Evolutionary conservation across 2,329 filamentous ascomycete species (phyloP), one percentile per base, ranked within the genome.

Genomic region (Fulvia fulva): DNA sequence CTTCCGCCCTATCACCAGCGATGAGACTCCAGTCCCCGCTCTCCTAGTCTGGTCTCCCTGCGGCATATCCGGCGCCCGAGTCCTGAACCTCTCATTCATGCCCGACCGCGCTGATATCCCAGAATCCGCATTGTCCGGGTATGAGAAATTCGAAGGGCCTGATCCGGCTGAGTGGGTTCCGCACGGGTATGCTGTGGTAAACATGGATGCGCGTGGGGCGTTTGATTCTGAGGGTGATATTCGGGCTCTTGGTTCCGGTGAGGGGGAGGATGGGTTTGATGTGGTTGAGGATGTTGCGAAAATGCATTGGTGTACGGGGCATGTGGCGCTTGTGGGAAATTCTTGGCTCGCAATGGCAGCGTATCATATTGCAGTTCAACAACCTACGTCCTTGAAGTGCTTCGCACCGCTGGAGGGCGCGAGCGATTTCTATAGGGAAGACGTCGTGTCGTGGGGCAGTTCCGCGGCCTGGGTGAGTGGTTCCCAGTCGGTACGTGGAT

Each of bases 341-440:
- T 77, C 75, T 0, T 67, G 69, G 1, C 67, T 80, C 4, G 76
- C 75, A 0, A 77, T 73, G 43, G 67, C 71, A 0, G 76, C 79
- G 55, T 69, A 63, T 64, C 74, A 74, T 52, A 72, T 77, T 19
- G 77, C 76, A 0, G 67, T 75, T 0, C 64, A 74, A 43, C 68
- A 73, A 14, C 78, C 78, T 9, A 77, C 77, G 0, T 70, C 66
- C 7, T 68, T 80, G 4, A 71, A 70, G 23, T 72, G 73, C 0
- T 77, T 80, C 45, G 77, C 76, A 1, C 80, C 70, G 44, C 77
- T 76, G 77, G 79, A 81, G 64, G 78, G 76, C 12, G 74, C 66
- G 21, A 71, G 72, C 0, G 79, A 81, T 59, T 60, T 80, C 1
- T 81, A 77, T 61, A 73, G 77, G 3, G 78, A n/a, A 81, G 59